These are phyloP conservation scores for Ganoderma meredithae DNA, from an alignment of 1,284 basidiomycete genomes.

Conservation along the genomic window DNA sequence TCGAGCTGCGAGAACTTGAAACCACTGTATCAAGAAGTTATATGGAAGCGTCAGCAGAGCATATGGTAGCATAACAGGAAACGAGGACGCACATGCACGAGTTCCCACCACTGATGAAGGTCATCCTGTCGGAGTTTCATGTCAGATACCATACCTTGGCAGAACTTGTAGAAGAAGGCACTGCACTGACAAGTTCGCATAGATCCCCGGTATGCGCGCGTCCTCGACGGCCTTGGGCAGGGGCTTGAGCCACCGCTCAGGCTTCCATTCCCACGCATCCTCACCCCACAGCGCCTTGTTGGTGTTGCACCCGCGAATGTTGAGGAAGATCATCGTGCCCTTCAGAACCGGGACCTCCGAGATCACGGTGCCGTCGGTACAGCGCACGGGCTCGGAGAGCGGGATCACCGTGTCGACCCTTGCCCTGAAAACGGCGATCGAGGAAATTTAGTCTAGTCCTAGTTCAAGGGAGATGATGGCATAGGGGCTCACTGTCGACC, in stretches of 20 bases:
- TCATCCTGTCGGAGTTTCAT: constrained; percentile 36
- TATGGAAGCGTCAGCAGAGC: neutral
- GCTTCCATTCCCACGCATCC: constrained; percentile 59
- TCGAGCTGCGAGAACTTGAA: constrained; percentile 18
- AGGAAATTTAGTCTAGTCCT: neutral
- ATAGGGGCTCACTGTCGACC: neutral
- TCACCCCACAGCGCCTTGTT: constrained; percentile 60
- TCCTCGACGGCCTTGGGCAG: constrained; percentile 31
- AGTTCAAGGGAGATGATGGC: constrained; percentile 14
- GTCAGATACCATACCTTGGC: neutral
- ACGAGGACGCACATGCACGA: constrained; percentile 40
- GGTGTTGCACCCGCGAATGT: constrained; percentile 55
- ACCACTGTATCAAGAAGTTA: neutral
- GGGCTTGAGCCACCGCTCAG: constrained; percentile 40
- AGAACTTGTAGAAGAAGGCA: too few species aligned
- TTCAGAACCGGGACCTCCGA: constrained; percentile 49
- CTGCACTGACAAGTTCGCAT: constrained; percentile 31
- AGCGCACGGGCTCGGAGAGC: constrained; percentile 35
- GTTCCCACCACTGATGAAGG: constrained; percentile 42
- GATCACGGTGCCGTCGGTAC: constrained; percentile 42
- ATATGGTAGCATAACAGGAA: neutral
- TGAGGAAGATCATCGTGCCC: constrained; percentile 55
- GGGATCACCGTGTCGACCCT: constrained; percentile 33
- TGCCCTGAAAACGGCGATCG: constrained; percentile 17
- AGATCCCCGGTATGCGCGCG: constrained; percentile 34